A percentile compares a stretch with the other conserved stretches of the same genome.
Conservation (phyloP, 345 rosid species). For the Arabis alpina region DNA sequence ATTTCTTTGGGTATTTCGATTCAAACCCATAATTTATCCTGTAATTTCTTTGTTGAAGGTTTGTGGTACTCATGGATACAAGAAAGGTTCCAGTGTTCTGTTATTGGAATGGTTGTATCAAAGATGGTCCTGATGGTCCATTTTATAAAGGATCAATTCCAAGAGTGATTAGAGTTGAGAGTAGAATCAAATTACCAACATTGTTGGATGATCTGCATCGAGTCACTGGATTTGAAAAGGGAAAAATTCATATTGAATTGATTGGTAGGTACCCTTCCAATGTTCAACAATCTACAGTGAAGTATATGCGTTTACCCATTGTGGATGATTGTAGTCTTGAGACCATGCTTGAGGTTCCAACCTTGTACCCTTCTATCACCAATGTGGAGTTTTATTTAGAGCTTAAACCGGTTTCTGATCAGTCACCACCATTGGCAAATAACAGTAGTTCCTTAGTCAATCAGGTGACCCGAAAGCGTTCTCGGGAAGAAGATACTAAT, state of each 20-base stretch:
- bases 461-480: too few species aligned
- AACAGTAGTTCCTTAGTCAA: too few species aligned
- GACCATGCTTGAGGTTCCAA: constrained; percentile 32
- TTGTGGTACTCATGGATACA: constrained; percentile 1
- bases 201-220: constrained; percentile 20
- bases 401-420: constrained; percentile 14
- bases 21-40: not conserved
- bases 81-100: constrained; percentile 25
- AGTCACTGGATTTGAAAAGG: constrained; percentile 25
- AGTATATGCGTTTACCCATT: constrained; percentile 25
- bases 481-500: too few species aligned
- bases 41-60: not conserved
- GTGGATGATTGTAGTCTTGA: constrained; percentile 31
- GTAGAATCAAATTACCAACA: not conserved
- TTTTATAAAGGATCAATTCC: constrained; percentile 30
- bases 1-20: not conserved
- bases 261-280: constrained; percentile 23
- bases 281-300: constrained; percentile 23
- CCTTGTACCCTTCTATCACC: constrained; percentile 1
- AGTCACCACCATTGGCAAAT: too few species aligned
- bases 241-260: constrained; percentile 12
- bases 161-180: constrained; percentile 28
- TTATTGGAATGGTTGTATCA: constrained; percentile 22
- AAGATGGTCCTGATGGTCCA: constrained; percentile 36
- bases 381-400: constrained; percentile 14